Evolutionary conservation across 140 eudicot genomes (phyloP).

Genomic region (Bidens hawaiensis): DNA sequence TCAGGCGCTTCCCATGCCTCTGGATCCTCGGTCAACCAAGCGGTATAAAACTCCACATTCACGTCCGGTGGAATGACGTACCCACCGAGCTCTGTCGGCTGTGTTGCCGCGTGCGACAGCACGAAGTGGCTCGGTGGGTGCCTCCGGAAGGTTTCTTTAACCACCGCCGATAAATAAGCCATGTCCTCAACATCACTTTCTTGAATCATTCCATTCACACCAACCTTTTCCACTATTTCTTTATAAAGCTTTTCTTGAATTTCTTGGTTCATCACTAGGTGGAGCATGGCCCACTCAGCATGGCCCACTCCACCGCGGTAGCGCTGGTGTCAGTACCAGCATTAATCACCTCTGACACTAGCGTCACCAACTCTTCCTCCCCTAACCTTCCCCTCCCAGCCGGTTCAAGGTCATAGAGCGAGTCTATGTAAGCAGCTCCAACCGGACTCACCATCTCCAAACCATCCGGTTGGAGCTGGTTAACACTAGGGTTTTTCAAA

Average conservation of each 20-base stretch:
- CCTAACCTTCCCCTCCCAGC: slow-evolving; percentile 57
- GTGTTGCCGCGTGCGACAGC: slow-evolving; percentile 66
- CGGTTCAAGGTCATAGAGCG: slow-evolving; percentile 55
- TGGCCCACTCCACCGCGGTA: slow-evolving; percentile 81
- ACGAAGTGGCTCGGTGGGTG: slow-evolving; percentile 96
- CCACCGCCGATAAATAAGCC: slow-evolving; percentile 65
- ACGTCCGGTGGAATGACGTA: slow-evolving; percentile 73
- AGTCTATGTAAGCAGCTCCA: slow-evolving; percentile 93
- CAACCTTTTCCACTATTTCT: slow-evolving; percentile 60
- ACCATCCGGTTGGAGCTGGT: slow-evolving; percentile 22
- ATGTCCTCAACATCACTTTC: slow-evolving; percentile 67
- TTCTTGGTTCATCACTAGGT: slow-evolving; percentile 63
- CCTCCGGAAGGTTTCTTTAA: slow-evolving; percentile 78
- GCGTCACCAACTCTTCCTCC: slow-evolving; percentile 82
- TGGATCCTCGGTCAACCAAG: slow-evolving; percentile 92
- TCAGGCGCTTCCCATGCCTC: slow-evolving; percentile 61
- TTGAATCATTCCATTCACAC: slow-evolving; percentile 45
- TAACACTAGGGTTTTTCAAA: slow-evolving; percentile 26
- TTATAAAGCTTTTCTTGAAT: slow-evolving; percentile 70
- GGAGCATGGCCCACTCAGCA: slow-evolving; percentile 91
- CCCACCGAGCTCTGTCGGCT: slow-evolving; percentile 70
- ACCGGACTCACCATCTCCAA: slow-evolving; percentile 80
- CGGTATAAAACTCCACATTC: slow-evolving; percentile 84
- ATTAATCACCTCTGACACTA: slow-evolving; percentile 71
- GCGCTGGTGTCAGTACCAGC: slow-evolving; percentile 98